Evolutionary conservation across 371 early-diverging fungal genomes (phyloP).

Genomic region (Syncephalastrum monosporum): DNA sequence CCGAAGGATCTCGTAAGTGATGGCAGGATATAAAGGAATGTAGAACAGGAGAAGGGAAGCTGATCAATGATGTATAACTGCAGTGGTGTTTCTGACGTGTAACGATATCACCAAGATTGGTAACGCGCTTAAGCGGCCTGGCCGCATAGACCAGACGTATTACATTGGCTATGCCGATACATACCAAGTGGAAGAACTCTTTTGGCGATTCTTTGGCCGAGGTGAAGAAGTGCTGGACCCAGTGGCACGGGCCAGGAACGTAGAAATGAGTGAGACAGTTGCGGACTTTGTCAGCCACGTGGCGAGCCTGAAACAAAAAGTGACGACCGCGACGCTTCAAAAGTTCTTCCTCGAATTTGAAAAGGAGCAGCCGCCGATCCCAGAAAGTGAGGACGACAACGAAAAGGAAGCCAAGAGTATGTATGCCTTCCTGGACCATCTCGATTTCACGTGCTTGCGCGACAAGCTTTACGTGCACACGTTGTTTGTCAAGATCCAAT

Average conservation of each 20-base stretch:
- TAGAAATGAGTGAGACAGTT: conserved; percentile 1
- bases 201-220: conserved; percentile 43
- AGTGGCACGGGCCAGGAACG: conserved; percentile 1
- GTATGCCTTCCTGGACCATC: too few relatives aligned
- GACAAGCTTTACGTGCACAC: too few relatives aligned
- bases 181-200: conserved; percentile 63
- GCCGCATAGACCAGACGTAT: conserved; percentile 89
- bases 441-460: too few relatives aligned
- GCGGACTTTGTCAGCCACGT: conserved; percentile 11
- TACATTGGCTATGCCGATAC: conserved; percentile 74
- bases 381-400: too few relatives aligned
- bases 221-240: conserved; percentile 12
- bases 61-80: too few relatives aligned
- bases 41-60: too few relatives aligned
- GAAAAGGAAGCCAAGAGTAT: too few relatives aligned
- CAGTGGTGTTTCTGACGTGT: conserved; percentile 90
- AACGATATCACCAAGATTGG: conserved; percentile 91
- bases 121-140: conserved; percentile 94
- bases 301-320: conserved; percentile 18
- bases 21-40: not conserved
- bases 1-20: conserved; percentile 38
- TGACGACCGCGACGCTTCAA: conserved; percentile 51
- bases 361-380: not conserved
- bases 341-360: conserved; percentile 21
- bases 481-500: too few relatives aligned